Percentiles rank a stretch among this genome's conserved stretches.
These are phyloP conservation scores for Cladosporium sp. DNA, from an alignment of 2,329 filamentous ascomycete species.

Conservation along the genomic window DNA sequence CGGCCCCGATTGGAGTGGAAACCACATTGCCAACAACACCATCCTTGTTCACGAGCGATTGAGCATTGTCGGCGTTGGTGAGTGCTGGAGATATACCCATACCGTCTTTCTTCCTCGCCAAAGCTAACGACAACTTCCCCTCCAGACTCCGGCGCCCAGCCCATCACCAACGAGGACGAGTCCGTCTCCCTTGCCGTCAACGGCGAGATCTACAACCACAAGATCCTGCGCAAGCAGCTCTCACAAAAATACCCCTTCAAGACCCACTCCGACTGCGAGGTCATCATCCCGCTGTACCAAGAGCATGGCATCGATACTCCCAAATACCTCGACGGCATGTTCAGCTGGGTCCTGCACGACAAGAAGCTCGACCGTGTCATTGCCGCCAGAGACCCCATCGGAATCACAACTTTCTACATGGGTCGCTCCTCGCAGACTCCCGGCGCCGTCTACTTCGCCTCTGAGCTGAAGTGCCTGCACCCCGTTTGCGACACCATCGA, in stretches of 20 bases:
- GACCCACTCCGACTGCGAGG: conserved; percentile 97
- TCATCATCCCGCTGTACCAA: conserved; percentile 96
- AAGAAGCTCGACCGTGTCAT: conserved; percentile 90
- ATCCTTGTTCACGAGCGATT: conserved; percentile 97
- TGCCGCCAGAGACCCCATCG: conserved; percentile 93
- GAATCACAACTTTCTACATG: conserved; percentile 96
- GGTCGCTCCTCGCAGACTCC: conserved; percentile 82
- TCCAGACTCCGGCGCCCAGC: conserved; percentile 90
- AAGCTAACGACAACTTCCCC: conserved; percentile 29
- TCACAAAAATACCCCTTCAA: conserved; percentile 92
- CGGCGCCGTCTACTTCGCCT: conserved; percentile 89
- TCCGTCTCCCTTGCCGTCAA: conserved; percentile 93
- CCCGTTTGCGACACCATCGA: conserved; percentile 94
- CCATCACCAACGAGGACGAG: conserved; percentile 87
- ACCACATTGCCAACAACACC: conserved; percentile 84
- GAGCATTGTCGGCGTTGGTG: conserved; percentile 95
- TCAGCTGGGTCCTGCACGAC: conserved; percentile 98
- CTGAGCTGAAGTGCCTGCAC: conserved; percentile 91
- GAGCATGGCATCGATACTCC: conserved; percentile 90
- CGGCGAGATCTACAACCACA: conserved; percentile 99
- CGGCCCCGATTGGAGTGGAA: conserved; percentile 96
- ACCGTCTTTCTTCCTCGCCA: not conserved
- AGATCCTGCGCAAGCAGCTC: conserved; percentile 84
- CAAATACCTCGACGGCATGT: conserved; percentile 97
- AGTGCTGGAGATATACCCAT: conserved; percentile 35